Base-by-base conservation (phyloP, 805 yeast genomes). In the Henningerozyma blattae region DNA sequence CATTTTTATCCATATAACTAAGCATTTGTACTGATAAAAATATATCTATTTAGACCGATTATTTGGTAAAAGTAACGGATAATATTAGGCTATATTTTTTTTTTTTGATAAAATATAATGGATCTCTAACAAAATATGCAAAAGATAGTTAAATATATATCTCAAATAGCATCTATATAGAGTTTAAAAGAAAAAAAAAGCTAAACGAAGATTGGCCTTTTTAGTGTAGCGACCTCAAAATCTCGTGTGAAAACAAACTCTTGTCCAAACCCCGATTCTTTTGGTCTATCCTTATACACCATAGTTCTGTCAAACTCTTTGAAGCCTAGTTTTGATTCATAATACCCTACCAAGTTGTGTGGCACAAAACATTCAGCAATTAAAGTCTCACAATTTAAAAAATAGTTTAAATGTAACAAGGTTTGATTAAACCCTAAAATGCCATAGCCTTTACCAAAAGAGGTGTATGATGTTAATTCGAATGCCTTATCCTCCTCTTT, bases 381-480 rank as follows among this genome's bases (percentile, higher is more conserved):
- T 15, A 65, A 33, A 5, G 15, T 31, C 5, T 22, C 16, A 22
- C 30, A 28, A n/a, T 26, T 9, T 5, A 30, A 30, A 17, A 3
- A 15, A 10, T 39, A 48, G 0, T 39, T 27, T 9, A 46, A 46
- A 56, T 46, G 43, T n/a, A 17, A 15, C 19, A 38, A 24, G 3
- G 42, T 33, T 4, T 16, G 14, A 10, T 42, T 32, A 24, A 39
- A 39, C 14, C 47, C 27, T 9, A 34, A 26, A 2, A 35, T 29
- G 4, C 52, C 52, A 19, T 38, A 32, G 17, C 42, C 40, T 27
- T 34, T 41, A 18, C 28, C 26, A 36, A 67, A 71, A 0, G 80
- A 70, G 0, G 76, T 65, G 38, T 68, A 66, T 5, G 67, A 68
- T 0, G 80, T 72, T 9, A 74, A 34, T 41, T 70, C 77, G 28